Evolutionary conservation across 352 stramenopile species (phyloP), one percentile per base, ranked within the genome.

Genomic region (Albugo laibachii): DNA sequence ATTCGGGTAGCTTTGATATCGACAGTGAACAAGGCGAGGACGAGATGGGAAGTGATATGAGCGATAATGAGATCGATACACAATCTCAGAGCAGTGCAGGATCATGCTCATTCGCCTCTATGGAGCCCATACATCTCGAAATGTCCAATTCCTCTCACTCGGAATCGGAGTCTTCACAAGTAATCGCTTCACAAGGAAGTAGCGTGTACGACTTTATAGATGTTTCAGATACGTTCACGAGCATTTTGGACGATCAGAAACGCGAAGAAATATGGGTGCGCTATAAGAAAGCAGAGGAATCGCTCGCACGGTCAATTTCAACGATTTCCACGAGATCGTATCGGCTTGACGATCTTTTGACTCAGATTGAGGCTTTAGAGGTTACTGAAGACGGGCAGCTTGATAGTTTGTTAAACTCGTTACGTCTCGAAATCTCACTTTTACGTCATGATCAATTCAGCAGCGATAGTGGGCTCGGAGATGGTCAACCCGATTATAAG

Each of bases 261-360:
- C 66, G 70, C 13, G 79, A 80, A 47, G 68, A 83, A 41, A 76
- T 83, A 48, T 83, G 70, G 70, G 62, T 77, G 58, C 66, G 80
- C 44, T 64, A 80, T 35, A 83, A 83, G 46, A 59, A 63, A 21
- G 70, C 68, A 1, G 70, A 83, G 46, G 70, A 76, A 35, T 64
- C 57, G n/a, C 47, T 82, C 0, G 48, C 57, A 2, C 31, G 40
- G 3, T 44, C 52, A 14, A 38, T 52, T 5, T 42, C 18, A n/a
- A 58, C 39, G 50, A 58, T 49, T 3, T 31, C 24, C 5, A 14
- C 13, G 16, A 37, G 12, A 19, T 52, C 42, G 1, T 50, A 15
- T n/a, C n/a, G 52, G 41, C 53, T 57, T 11, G 41, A 57, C 31
- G 47, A 45, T 12, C 35, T 50, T 27, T 41, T 43, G 31, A 39